These are phyloP conservation scores for Cyclanthera cordifolia DNA, from an alignment of 306 rosid species.

Conservation along the genomic window DNA sequence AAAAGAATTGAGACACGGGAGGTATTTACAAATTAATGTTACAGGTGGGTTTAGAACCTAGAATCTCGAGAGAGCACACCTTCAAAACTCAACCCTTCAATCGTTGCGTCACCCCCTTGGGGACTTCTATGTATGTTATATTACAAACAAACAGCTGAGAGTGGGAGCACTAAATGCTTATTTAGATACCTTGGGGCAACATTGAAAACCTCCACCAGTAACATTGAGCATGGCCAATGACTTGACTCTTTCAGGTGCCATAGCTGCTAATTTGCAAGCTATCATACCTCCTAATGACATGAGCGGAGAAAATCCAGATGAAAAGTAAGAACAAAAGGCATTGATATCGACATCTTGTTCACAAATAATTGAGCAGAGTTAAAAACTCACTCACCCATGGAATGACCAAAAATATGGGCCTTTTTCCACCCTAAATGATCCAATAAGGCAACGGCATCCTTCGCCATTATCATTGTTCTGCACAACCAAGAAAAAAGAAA, in stretches of 20 bases:
- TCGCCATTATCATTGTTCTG: slow-evolving; percentile 85
- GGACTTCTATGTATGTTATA: not conserved
- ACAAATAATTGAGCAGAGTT: not conserved
- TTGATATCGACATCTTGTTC: not conserved
- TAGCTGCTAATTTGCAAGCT: slow-evolving; percentile 80
- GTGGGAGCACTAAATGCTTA: not conserved
- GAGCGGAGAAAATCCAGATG: slow-evolving; percentile 5
- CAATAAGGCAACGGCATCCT: slow-evolving; percentile 70
- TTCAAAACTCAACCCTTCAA: too few relatives aligned
- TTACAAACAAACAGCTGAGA: not conserved
- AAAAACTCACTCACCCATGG: slow-evolving; percentile 80
- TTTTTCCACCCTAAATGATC: slow-evolving; percentile 86
- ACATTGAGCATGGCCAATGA: slow-evolving; percentile 88
- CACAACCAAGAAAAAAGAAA: slow-evolving; percentile 23
- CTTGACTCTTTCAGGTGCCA: slow-evolving; percentile 64
- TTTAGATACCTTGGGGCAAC: slow-evolving; percentile 69
- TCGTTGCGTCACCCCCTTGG: too few relatives aligned
- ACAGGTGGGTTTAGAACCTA: too few relatives aligned
- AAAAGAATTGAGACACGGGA: too few relatives aligned
- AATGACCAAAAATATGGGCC: slow-evolving; percentile 90
- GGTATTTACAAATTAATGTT: too few relatives aligned
- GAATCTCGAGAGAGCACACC: too few relatives aligned
- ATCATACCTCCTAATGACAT: slow-evolving; percentile 71
- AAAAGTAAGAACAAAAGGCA: not conserved
- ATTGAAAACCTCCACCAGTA: slow-evolving; percentile 82